Evolutionary conservation across 306 rosid species (phyloP).

Genomic region (Cicer arietinum): DNA sequence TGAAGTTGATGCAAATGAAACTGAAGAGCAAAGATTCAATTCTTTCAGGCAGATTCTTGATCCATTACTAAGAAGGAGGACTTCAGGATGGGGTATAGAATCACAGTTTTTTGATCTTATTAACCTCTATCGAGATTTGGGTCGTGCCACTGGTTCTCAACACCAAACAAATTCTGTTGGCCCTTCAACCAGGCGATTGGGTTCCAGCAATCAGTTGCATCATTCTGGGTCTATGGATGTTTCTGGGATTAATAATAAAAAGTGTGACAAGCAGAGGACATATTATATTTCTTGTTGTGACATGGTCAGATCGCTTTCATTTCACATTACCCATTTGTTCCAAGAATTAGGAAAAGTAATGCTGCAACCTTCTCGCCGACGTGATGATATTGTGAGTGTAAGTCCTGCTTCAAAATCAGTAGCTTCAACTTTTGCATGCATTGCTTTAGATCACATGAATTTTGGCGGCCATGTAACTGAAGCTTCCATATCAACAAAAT

Average conservation of each 20-base stretch:
- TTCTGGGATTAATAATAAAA: slow-evolving; percentile 63
- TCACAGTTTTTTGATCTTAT: slow-evolving; percentile 93
- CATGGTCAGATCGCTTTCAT: slow-evolving; percentile 89
- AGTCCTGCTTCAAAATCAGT: slow-evolving; percentile 83
- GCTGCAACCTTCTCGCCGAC: slow-evolving; percentile 92
- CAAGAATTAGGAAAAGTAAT: slow-evolving; percentile 95
- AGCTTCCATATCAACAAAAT: slow-evolving; percentile 76
- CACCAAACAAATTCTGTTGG: slow-evolving; percentile 63
- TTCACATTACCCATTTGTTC: slow-evolving; percentile 88
- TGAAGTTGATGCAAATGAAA: slow-evolving; percentile 69
- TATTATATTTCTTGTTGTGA: slow-evolving; percentile 80
- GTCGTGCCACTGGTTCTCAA: slow-evolving; percentile 74
- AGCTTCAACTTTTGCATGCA: slow-evolving; percentile 80
- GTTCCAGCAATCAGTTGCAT: slow-evolving; percentile 57
- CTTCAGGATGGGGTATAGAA: slow-evolving; percentile 93
- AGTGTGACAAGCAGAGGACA: slow-evolving; percentile 71
- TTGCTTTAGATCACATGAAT: slow-evolving; percentile 84
- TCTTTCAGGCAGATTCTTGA: slow-evolving; percentile 94
- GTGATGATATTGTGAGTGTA: slow-evolving; percentile 80
- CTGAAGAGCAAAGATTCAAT: slow-evolving; percentile 85
- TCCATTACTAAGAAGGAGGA: slow-evolving; percentile 82
- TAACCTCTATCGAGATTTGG: slow-evolving; percentile 87
- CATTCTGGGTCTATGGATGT: slow-evolving; percentile 68
- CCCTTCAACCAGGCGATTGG: slow-evolving; percentile 58
- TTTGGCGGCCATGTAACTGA: slow-evolving; percentile 74